Percentiles rank a stretch among this genome's conserved stretches.
These are phyloP conservation scores for Torulaspora pretoriensis DNA, from an alignment of 1,139 yeast species.

Conservation along the genomic window DNA sequence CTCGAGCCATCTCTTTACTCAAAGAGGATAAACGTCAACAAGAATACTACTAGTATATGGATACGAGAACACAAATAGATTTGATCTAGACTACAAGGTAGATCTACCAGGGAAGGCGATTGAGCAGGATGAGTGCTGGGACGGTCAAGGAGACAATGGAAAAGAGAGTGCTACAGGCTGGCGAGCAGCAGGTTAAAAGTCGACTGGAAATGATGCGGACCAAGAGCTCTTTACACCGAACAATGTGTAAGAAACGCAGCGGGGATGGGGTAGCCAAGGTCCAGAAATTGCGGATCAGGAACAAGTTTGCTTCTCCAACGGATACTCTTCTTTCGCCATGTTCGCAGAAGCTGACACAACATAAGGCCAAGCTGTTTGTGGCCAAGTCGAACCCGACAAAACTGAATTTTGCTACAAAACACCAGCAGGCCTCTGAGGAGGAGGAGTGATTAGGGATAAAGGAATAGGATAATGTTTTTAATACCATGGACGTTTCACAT, in stretches of 20 bases:
- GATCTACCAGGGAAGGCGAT: not conserved
- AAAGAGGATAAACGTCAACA: conserved; percentile 17
- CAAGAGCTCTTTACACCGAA: conserved; percentile 18
- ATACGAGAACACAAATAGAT: not conserved
- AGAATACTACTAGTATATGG: not conserved
- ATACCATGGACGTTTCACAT: conserved; percentile 3
- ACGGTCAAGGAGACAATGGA: not conserved
- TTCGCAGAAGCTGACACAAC: conserved; percentile 50
- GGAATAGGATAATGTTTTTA: conserved; percentile 3
- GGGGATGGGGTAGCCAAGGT: conserved; percentile 12
- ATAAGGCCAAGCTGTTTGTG: conserved; percentile 37
- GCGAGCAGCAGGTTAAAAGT: conserved; percentile 1
- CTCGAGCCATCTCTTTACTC: conserved; percentile 13
- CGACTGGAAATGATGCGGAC: conserved; percentile 1
- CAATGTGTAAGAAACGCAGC: conserved; percentile 26
- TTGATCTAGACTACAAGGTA: not conserved
- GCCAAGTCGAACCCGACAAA: conserved; percentile 32
- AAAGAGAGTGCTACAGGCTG: not conserved
- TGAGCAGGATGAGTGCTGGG: not conserved
- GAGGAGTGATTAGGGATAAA: conserved; percentile 6
- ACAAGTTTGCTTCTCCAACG: conserved; percentile 52
- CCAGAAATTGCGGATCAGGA: conserved; percentile 16
- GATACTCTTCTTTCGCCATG: conserved; percentile 56
- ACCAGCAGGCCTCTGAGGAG: conserved; percentile 7
- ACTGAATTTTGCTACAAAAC: conserved; percentile 23